phyloP scores from a whole-genome alignment of 805 yeast species.

The Metschnikowia gruessii region DNA sequence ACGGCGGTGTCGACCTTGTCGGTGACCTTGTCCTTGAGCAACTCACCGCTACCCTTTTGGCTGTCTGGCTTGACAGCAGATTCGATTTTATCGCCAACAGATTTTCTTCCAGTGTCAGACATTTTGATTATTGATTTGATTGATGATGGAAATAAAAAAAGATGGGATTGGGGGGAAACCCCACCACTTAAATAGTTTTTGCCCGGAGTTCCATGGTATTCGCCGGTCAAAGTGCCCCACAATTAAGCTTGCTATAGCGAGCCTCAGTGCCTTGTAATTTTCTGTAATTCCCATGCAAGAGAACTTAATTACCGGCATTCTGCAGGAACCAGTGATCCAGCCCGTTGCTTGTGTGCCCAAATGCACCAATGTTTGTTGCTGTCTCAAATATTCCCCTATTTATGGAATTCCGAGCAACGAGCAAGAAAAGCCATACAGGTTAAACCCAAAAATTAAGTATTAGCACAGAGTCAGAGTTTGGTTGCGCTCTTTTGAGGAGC shows the following conservation, averaged over 20 bases:
- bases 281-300: not conserved
- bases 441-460: too few relatives aligned
- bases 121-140: conserved; percentile 20
- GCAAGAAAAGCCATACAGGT: too few relatives aligned
- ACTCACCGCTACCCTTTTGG: conserved; percentile 38
- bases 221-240: conserved; percentile 1
- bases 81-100: conserved; percentile 36
- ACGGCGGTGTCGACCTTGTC: conserved; percentile 36
- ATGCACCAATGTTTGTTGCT: conserved; percentile 4
- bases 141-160: not conserved
- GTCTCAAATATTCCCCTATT: not conserved
- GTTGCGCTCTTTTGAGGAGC: too few relatives aligned
- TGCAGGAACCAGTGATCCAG: conserved; percentile 6
- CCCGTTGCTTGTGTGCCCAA: conserved; percentile 1
- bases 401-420: conserved; percentile 4
- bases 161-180: not conserved
- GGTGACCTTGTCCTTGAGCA: conserved; percentile 37
- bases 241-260: conserved; percentile 5
- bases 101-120: conserved; percentile 46
- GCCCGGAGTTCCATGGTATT: not conserved
- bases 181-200: conserved; percentile 11
- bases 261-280: not conserved
- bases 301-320: not conserved
- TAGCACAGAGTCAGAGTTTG: too few relatives aligned
- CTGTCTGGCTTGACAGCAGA: conserved; percentile 42